Percentiles rank a stretch among this genome's conserved stretches.
phyloP scores from a whole-genome alignment of 805 yeast species.

The Pichia phayaonensis region DNA sequence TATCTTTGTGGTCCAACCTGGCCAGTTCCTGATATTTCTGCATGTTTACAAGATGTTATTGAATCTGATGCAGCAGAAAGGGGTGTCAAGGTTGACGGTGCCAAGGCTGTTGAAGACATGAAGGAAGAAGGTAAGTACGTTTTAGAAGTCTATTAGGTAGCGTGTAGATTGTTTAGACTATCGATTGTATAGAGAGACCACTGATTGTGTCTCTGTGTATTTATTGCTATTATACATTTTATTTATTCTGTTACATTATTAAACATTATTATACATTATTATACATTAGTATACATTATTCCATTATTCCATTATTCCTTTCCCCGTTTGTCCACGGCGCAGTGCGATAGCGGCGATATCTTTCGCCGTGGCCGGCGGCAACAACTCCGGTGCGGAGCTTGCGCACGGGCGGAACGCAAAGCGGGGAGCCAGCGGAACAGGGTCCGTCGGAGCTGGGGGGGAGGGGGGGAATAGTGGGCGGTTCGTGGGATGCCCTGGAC shows the following conservation, averaged over 20 bases:
- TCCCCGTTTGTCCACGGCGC: background rate
- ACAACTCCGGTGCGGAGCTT: background rate
- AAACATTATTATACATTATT: too few relatives aligned
- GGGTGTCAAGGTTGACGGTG: conserved; percentile 64
- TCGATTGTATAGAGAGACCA: too few relatives aligned
- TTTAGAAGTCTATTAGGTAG: conserved; percentile 76
- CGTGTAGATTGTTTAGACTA: too few relatives aligned
- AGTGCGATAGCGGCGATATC: background rate
- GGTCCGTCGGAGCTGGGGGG: too few relatives aligned
- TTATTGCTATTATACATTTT: too few relatives aligned
- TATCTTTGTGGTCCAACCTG: conserved; percentile 98
- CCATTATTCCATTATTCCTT: background rate
- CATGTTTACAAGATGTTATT: conserved; percentile 78
- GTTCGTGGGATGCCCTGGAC: too few relatives aligned
- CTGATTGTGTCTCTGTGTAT: too few relatives aligned
- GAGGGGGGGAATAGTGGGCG: too few relatives aligned
- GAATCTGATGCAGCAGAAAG: conserved; percentile 57
- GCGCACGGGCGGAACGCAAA: background rate
- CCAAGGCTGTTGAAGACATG: conserved; percentile 81
- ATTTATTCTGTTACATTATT: too few relatives aligned
- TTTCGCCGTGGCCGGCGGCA: background rate
- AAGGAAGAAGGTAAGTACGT: conserved; percentile 90
- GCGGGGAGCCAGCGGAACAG: too few relatives aligned
- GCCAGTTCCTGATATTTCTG: conserved; percentile 97
- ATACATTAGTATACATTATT: too few relatives aligned